Percentiles rank a stretch among this genome's conserved stretches.
These are phyloP conservation scores for Serendipita indica DNA, from an alignment of 768 basidiomycete species.

Conservation along the genomic window DNA sequence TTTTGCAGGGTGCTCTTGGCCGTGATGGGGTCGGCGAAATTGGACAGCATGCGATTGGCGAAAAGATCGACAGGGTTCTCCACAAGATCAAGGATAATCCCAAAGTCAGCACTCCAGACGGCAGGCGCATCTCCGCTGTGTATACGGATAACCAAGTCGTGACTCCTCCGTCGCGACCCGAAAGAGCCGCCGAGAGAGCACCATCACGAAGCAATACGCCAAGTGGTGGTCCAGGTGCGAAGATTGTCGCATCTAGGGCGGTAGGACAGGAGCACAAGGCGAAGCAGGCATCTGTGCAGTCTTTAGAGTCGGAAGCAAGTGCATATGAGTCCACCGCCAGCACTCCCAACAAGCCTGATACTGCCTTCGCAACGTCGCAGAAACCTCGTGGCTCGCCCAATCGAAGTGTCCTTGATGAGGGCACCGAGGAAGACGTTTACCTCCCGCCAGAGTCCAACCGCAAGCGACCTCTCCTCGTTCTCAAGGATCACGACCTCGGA, in stretches of 20 bases:
- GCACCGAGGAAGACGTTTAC: constrained; percentile 4
- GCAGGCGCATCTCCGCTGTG: background rate
- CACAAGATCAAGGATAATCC: constrained; percentile 51
- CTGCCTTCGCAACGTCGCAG: constrained; percentile 14
- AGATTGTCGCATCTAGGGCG: constrained; percentile 15
- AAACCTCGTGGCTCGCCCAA: constrained; percentile 13
- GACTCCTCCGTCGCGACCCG: constrained; percentile 11
- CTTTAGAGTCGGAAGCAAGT: constrained; percentile 27
- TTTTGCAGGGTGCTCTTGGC: constrained; percentile 51
- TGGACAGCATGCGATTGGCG: constrained; percentile 40
- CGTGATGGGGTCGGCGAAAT: constrained; percentile 22
- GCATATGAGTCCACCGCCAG: constrained; percentile 14
- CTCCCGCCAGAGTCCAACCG: constrained; percentile 3
- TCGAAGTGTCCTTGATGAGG: background rate
- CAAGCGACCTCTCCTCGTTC: constrained; percentile 18
- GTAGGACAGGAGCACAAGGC: background rate
- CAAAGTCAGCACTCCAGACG: background rate
- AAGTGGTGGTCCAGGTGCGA: background rate
- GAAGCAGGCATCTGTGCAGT: background rate
- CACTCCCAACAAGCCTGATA: constrained; percentile 9
- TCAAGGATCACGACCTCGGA: constrained; percentile 61
- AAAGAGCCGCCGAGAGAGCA: constrained; percentile 5
- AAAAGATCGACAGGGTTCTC: constrained; percentile 59
- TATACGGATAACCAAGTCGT: constrained; percentile 9
- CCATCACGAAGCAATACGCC: background rate